A percentile compares a stretch with the other conserved stretches of the same genome.
These are phyloP conservation scores for Colletotrichum gloeosporioides DNA, from an alignment of 2,329 filamentous ascomycete genomes.

Conservation along the genomic window DNA sequence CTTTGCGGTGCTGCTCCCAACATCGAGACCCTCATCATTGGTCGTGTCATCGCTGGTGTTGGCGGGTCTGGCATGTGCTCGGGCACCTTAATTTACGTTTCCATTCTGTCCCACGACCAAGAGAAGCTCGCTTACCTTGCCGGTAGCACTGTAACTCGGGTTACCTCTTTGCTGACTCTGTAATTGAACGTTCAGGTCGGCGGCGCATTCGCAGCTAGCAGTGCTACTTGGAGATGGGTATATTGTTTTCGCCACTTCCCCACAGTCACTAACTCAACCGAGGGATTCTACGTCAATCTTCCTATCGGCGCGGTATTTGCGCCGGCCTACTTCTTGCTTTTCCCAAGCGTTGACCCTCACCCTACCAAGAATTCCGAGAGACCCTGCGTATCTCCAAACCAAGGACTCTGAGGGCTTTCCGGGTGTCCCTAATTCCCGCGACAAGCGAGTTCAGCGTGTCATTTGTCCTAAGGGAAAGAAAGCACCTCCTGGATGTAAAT, in stretches of 20 bases:
- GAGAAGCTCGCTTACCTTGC: neutral
- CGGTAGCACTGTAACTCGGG: no score
- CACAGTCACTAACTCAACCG: no score
- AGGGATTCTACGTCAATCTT: no score
- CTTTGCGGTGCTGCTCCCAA: constrained; percentile 43
- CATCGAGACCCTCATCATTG: constrained; percentile 51
- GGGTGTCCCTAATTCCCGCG: neutral
- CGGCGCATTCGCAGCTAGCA: no score
- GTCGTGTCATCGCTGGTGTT: constrained; percentile 44
- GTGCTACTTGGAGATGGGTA: no score
- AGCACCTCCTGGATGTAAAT: neutral
- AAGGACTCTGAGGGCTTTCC: rapidly evolving
- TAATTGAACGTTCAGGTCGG: no score
- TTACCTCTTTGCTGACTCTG: no score
- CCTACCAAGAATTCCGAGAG: neutral
- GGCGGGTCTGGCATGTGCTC: constrained; percentile 45
- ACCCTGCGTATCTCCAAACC: neutral
- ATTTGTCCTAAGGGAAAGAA: neutral
- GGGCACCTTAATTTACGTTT: constrained; percentile 30
- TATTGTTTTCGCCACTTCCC: no score
- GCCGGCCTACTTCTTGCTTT: no score
- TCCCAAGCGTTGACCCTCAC: no score
- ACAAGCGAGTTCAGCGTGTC: neutral
- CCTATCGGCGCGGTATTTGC: no score
- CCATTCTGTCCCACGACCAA: neutral